Evolutionary conservation across 2,329 filamentous ascomycete species (phyloP), one percentile per base, ranked within the genome.

Genomic region (Stagonosporopsis rhizophila): DNA sequence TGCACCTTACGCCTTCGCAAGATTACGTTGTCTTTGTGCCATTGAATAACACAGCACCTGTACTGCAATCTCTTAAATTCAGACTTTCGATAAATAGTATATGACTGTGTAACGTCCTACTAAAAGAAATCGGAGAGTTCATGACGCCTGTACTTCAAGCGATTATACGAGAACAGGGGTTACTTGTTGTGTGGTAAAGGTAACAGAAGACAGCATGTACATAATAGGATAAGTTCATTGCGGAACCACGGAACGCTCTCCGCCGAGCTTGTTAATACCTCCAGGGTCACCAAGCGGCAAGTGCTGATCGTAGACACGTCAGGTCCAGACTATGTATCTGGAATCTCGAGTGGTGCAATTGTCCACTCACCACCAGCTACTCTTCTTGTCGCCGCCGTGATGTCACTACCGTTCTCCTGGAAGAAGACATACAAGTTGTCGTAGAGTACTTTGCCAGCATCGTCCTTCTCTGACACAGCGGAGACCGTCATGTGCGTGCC

Each of bases 401-500:
- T 68, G 38, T 75, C 72, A 50, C 70, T 61, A 0, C 72, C 71
- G 0, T 44, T 49, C 1, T 64, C 68, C 46, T 75, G 71, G 32
- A 69, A 74, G 46, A 75, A 75, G 2, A 74, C 70, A 50, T 73
- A 74, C 30, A 75, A 41, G 44, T 66, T 73, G 30, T 68, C 61
- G 61, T 68, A 69, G 23, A 54, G 30, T 7, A 50, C 56, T n/a
- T 42, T 51, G 20, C 38, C 58, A 2, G 61, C 47, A 19, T 73
- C 66, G 3, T 64, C 50, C 22, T 59, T 62, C 44, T 67, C 63
- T 9, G 72, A 67, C 15, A 76, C 60, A 4, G 76, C 68, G 3
- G 74, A 76, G 15, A 77, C 72, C 1, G 69, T 77, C 34, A 80
- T 46, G 63, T 80, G 78, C 3, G 76, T 78, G 2, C 77, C 78